Base-by-base conservation (phyloP, 2,329 filamentous ascomycete genomes). In the Gnomoniopsis smithogilvyi region DNA sequence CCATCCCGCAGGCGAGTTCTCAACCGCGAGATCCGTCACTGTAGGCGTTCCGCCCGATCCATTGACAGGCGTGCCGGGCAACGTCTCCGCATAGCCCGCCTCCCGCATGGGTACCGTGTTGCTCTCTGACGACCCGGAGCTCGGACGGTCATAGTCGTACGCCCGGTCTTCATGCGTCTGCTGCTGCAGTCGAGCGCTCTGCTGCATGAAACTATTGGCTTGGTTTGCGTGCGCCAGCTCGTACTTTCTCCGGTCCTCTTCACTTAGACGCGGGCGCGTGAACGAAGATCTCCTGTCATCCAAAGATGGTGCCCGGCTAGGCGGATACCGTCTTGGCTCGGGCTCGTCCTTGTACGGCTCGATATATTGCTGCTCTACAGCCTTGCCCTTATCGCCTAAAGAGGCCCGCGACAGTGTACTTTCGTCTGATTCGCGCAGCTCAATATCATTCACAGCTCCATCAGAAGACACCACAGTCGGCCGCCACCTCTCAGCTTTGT, bases 161-260 rank as follows among this genome's bases (percentile, higher is more conserved):
- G 34, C 11, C 47, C 41, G 33, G 21, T 15, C 19, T 4, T 46
- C 43, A 6, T 21, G 15, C 17, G n/a, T 6, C 21, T 79, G 77
- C 2, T 78, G 77, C 2, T 78, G 77, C 7, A 70, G 68, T 10
- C 74, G 69, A 34, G 75, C 66, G 55, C 67, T 70, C 26, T 69
- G 69, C 54, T 70, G 68, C 14, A 72, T 26, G 52, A 72, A 72
- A 38, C 72, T 68, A 59, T 69, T 74, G 38, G 74, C 68, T 65
- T 82, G 80, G 58, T 73, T 79, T 46, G 81, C 79, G 68, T 89
- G 89, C 2, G 87, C 86, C 67, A 90, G 82, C 66, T 86, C 82
- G 69, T 92, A 91, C 67, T 91, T 89, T 63, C 81, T 82, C 38
- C 85, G 83, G 68, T 94, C 90, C 70, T 95, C 90, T 7, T 89